Conservation (phyloP, 108 stramenopile species). For the Nannochloropsis gaditana region DNA sequence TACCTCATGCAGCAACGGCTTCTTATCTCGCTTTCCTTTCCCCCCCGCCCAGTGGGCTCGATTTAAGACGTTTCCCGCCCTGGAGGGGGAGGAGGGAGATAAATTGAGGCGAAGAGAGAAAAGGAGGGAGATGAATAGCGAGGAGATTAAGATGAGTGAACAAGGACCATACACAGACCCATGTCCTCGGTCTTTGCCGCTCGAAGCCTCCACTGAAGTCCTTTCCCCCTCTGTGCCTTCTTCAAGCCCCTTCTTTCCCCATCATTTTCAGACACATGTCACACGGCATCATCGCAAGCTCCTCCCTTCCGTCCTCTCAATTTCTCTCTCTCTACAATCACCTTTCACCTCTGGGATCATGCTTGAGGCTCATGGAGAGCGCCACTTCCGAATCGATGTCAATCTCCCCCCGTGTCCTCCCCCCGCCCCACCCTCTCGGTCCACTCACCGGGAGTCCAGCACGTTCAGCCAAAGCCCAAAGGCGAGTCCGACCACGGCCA, state of each 20-base stretch:
- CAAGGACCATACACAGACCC: no score
- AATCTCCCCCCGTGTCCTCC: background rate
- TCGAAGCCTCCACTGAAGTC: no score
- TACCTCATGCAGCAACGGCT: background rate
- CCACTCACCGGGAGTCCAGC: slow-evolving; percentile 29
- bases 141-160: background rate
- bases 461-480: slow-evolving; percentile 54
- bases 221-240: no score
- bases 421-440: background rate
- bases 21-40: background rate
- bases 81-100: background rate
- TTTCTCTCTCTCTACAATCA: background rate
- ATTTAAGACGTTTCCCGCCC: background rate
- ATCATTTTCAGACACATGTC: background rate
- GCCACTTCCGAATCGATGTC: no score
- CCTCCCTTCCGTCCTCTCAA: background rate
- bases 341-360: no score
- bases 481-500: slow-evolving; percentile 50
- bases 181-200: no score
- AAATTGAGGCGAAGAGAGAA: background rate
- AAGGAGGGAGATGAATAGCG: background rate
- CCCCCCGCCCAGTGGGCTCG: background rate
- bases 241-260: no score
- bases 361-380: no score
- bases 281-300: no score